phyloP scores from a whole-genome alignment of 2,329 filamentous ascomycete species.

The Scytalidium lignicola region DNA sequence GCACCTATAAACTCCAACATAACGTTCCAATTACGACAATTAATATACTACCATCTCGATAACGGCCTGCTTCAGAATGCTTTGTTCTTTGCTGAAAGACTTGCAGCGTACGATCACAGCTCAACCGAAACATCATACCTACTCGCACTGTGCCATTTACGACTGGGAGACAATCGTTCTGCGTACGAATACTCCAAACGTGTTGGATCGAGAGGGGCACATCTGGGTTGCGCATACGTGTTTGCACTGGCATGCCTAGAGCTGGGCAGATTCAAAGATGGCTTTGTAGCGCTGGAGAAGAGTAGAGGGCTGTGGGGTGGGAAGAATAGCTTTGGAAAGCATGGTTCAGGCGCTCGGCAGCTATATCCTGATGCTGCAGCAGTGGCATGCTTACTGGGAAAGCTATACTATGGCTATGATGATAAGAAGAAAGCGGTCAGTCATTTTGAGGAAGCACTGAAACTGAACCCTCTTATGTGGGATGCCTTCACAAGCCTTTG shows the following conservation, averaged over 20 bases:
- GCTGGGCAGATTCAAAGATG: constrained; percentile 74
- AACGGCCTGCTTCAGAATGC: constrained; percentile 86
- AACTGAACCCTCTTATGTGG: constrained; percentile 95
- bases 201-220: constrained; percentile 62
- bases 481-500: constrained; percentile 89
- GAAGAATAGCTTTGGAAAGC: constrained; percentile 75
- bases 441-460: constrained; percentile 83
- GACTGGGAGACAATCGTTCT: constrained; percentile 75
- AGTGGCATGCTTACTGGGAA: constrained; percentile 78
- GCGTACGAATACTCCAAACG: constrained; percentile 79
- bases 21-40: constrained; percentile 43
- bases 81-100: constrained; percentile 85
- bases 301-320: constrained; percentile 69
- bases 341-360: constrained; percentile 70
- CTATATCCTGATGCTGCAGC: constrained; percentile 78
- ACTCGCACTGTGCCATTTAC: constrained; percentile 77
- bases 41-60: constrained; percentile 71
- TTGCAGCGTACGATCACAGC: constrained; percentile 77
- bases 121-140: constrained; percentile 78
- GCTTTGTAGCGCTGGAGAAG: constrained; percentile 79
- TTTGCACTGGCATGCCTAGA: constrained; percentile 85
- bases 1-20: constrained; percentile 23
- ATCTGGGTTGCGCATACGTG: constrained; percentile 84
- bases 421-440: constrained; percentile 77
- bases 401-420: constrained; percentile 78